Percentiles rank a stretch among this genome's conserved stretches.
These are phyloP conservation scores for Debaryomyces prosopidis DNA, from an alignment of 805 yeast genomes.

Conservation along the genomic window DNA sequence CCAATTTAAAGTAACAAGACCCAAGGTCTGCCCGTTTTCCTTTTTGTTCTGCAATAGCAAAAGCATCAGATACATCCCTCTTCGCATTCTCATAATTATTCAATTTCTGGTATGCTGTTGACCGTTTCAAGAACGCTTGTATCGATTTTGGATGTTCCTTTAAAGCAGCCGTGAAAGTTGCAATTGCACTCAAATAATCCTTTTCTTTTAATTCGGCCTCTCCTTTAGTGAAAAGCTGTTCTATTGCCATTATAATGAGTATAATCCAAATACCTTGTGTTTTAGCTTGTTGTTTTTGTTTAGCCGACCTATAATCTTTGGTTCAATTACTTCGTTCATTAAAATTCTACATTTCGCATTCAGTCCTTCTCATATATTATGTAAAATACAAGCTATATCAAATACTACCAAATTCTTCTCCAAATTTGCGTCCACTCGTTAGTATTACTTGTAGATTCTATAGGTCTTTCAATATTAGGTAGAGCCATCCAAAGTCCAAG, in stretches of 20 bases:
- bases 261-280: too few relatives aligned
- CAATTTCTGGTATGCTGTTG: slow-evolving; percentile 50
- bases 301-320: too few relatives aligned
- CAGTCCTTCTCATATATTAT: too few relatives aligned
- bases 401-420: neutral
- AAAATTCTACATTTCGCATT: too few relatives aligned
- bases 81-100: slow-evolving; percentile 50
- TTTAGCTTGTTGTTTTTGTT: too few relatives aligned
- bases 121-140: slow-evolving; percentile 47
- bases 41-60: slow-evolving; percentile 43
- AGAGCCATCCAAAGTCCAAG: slow-evolving; percentile 39
- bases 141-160: slow-evolving; percentile 45
- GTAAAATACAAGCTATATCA: too few relatives aligned
- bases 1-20: slow-evolving; percentile 48
- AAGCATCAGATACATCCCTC: slow-evolving; percentile 46
- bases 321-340: too few relatives aligned
- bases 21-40: slow-evolving; percentile 51
- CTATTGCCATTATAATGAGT: slow-evolving; percentile 35
- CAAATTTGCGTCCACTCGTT: slow-evolving; percentile 16
- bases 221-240: slow-evolving; percentile 35
- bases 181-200: slow-evolving; percentile 47
- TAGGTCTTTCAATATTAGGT: slow-evolving; percentile 32
- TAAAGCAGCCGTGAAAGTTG: slow-evolving; percentile 38
- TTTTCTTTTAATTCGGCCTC: slow-evolving; percentile 28
- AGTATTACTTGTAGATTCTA: slow-evolving; percentile 2